Evolutionary conservation across 768 basidiomycete species (phyloP), one percentile per base, ranked within the genome.

Genomic region (Fomitopsis serialis): DNA sequence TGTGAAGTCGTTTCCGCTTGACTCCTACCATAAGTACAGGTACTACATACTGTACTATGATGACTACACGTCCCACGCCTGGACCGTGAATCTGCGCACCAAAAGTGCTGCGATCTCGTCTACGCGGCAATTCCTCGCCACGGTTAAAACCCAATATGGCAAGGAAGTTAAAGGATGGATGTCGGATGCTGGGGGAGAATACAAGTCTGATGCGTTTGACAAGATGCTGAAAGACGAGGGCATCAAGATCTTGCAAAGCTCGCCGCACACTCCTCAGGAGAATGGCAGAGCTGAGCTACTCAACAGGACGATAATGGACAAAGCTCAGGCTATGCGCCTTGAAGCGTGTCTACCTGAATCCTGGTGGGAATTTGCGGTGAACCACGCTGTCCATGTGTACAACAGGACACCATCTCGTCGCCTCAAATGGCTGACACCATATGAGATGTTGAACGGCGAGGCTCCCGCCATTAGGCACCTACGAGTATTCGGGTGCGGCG

Each of bases 231-330:
- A 43, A 44, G 47, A 48, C 34, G 21, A 42, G 9, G 36, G 58
- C 25, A 56, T 51, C 15, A 36, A 45, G 23, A 29, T 52, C 9
- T 46, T 42, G 13, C 58, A 56, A 40, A 58, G 53, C 21, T 59
- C 61, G 1, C 67, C 63, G 11, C 54, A 66, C 35, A 65, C 59
- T 0, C 68, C 69, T 2, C 59, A 72, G 35, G 66, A 73, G 54
- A 74, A 74, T 54, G 70, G 74, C 13, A 52, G 74, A 13, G 69
- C 73, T 0, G 72, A 77, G 52, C 54, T 64, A 3, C 61, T 68
- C 25, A 75, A 71, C 34, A 56, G 69, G 1, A 67, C 62, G 0
- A 32, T 70, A 1, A 10, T 68, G 4, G 67, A 74, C 24, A 56
- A 62, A 11, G 63, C 66, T 9, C 57, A 63, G 1, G 70, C 74